Evolutionary conservation across 257 asterid genomes (phyloP).

Genomic region (Pogostemon cablin): DNA sequence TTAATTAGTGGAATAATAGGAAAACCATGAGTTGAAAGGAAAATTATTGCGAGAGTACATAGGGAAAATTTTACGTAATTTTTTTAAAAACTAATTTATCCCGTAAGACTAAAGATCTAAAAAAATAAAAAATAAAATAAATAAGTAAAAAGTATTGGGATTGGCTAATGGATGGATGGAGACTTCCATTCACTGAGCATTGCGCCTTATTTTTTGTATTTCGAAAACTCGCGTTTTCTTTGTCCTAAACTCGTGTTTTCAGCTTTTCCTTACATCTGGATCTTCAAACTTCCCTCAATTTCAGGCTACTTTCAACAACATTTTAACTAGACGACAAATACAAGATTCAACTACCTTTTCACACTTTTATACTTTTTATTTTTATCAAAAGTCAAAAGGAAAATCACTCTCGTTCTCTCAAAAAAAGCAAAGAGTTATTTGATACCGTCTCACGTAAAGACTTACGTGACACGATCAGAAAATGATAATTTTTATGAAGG

Average conservation of each 20-base stretch:
- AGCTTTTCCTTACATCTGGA: constrained; percentile 7
- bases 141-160: not conserved
- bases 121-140: no score
- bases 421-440: no score
- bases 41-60: no score
- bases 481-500: no score
- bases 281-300: constrained; percentile 8
- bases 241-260: constrained; percentile 10
- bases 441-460: no score
- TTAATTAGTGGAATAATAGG: no score
- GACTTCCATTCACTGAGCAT: constrained; percentile 19
- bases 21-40: no score
- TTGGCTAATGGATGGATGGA: not conserved
- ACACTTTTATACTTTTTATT: not conserved
- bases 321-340: not conserved
- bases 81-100: no score
- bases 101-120: no score
- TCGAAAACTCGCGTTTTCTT: not conserved
- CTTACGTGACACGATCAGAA: no score
- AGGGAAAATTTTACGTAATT: no score
- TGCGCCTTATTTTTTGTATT: not conserved
- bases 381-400: not conserved
- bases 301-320: not conserved
- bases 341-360: not conserved
- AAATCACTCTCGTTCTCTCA: no score